Conservation (phyloP, 345 rosid species). For the Linum lewisii region DNA sequence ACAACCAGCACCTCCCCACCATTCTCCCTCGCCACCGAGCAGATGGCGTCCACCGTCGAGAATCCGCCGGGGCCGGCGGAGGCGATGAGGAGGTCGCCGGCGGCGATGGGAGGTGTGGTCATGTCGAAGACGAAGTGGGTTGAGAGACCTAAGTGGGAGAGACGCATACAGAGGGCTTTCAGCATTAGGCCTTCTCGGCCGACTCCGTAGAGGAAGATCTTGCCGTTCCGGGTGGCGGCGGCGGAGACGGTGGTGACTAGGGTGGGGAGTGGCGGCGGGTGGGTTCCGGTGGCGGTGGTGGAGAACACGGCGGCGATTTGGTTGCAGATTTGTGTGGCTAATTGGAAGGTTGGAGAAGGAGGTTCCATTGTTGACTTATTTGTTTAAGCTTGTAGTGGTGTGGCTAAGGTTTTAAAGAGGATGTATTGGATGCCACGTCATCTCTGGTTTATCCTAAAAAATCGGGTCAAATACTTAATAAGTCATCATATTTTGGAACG, state of each 20-base stretch:
- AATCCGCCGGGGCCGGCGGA: conserved; percentile 83
- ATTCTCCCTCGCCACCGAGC: conserved; percentile 44
- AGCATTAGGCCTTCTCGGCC: conserved; percentile 90
- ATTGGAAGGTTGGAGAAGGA: too few species aligned
- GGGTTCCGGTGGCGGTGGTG: not conserved
- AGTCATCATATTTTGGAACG: too few species aligned
- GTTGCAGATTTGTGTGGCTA: too few species aligned
- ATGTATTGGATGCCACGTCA: too few species aligned
- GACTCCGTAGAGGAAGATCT: conserved; percentile 70
- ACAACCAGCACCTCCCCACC: conserved; percentile 56
- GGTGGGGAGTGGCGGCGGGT: conserved; percentile 44
- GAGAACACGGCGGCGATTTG: too few species aligned
- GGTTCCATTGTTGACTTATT: too few species aligned
- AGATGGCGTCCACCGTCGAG: conserved; percentile 78
- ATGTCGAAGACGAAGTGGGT: conserved; percentile 70
- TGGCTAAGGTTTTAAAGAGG: too few species aligned
- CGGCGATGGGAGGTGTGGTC: conserved; percentile 71
- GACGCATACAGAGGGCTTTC: conserved; percentile 77
- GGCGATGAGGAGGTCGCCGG: conserved; percentile 60
- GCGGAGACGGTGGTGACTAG: conserved; percentile 40
- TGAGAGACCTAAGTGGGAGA: conserved; percentile 73
- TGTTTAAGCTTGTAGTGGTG: too few species aligned
- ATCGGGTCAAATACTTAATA: too few species aligned
- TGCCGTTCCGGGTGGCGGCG: conserved; percentile 33
- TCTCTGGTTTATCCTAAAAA: too few species aligned